Percentiles rank a stretch among this genome's conserved stretches.
These are phyloP conservation scores for Cylindrodendrum hubeiense DNA, from an alignment of 2,329 filamentous ascomycete species.

Conservation along the genomic window DNA sequence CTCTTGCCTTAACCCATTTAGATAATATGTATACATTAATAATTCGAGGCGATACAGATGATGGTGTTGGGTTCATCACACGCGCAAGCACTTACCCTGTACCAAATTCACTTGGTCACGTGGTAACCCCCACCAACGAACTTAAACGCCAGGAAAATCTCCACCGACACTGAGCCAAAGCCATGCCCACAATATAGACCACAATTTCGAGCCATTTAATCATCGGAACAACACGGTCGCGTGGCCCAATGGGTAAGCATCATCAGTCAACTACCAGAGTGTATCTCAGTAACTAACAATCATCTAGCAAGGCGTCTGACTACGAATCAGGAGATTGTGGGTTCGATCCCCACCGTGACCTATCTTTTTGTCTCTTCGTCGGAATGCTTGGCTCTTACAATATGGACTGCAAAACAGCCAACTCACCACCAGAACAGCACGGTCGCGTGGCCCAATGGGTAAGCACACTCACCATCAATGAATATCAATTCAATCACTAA, in stretches of 20 bases:
- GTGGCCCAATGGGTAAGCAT: slow-evolving; percentile 12
- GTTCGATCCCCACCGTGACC: slow-evolving; percentile 32
- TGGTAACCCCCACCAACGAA: not conserved
- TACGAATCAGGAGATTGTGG: slow-evolving; percentile 47
- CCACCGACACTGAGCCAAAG: not conserved
- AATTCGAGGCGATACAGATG: not conserved
- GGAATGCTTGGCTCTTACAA: not conserved
- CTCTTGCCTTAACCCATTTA: too few relatives aligned
- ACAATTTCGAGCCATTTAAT: not conserved
- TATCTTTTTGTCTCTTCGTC: not conserved
- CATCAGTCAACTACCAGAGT: not conserved
- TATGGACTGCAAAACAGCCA: not conserved
- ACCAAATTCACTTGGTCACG: not conserved
- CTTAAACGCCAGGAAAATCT: not conserved
- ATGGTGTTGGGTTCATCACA: not conserved
- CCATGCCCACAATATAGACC: not conserved
- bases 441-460: slow-evolving; percentile 24
- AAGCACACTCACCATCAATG: not conserved
- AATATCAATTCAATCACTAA: not conserved
- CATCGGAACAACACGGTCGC: slow-evolving; percentile 4
- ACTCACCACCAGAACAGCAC: not conserved
- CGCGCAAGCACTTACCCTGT: not conserved
- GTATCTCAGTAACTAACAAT: slow-evolving; percentile 21
- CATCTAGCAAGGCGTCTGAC: slow-evolving; percentile 43
- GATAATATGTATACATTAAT: too few relatives aligned